Evolutionary conservation across 2,329 filamentous ascomycete genomes (phyloP), one percentile per base, ranked within the genome.

Genomic region (Xylaria sp.): DNA sequence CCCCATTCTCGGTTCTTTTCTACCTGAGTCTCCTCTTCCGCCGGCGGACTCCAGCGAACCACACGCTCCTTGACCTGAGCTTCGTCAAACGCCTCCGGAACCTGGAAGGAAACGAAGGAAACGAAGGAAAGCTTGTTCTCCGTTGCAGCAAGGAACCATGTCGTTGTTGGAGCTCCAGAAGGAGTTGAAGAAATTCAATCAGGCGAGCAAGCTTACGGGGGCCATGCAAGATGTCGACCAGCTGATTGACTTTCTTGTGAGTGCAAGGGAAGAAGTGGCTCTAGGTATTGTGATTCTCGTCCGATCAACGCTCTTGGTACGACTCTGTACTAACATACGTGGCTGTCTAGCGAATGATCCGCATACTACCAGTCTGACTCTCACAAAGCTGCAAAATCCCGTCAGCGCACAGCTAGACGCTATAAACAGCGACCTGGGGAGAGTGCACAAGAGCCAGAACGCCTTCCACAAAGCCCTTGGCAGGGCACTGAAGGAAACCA

Each of bases 391-490:
- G 21, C 94, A 98, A 78, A 94, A 92, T 71, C 93, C 94, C 0
- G 85, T 97, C 65, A 96, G 94, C 77, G 85, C 91, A 60, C 90
- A 91, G 1, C 91, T 98, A 69, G 93, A 97, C 47, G 86, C 88
- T 42, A 89, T 97, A 47, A 95, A 92, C 73, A 90, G 92, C 62
- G 91, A 93, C 75, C 82, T 98, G 59, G 96, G 93, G 79, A 92
- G 93, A 64, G 90, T 96, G 2, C 92, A 97, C 74, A 91, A 91
- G 71, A 90, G 91, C 1, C 90, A 97, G 66, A 93, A 91, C 79
- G 91, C 91, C 72, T 97, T 97, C 80, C 90, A 90, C 73, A 97
- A 94, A 78, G 89, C 92, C 5, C 84, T 99, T 35, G 93, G 97
- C 79, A 93, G 91, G 85, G 92, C 76, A n/a, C 87, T 91, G 76